A percentile compares a stretch with the other conserved stretches of the same genome.
phyloP scores from a whole-genome alignment of 176 grass and related monocot species.

The Oryza australiensis region DNA sequence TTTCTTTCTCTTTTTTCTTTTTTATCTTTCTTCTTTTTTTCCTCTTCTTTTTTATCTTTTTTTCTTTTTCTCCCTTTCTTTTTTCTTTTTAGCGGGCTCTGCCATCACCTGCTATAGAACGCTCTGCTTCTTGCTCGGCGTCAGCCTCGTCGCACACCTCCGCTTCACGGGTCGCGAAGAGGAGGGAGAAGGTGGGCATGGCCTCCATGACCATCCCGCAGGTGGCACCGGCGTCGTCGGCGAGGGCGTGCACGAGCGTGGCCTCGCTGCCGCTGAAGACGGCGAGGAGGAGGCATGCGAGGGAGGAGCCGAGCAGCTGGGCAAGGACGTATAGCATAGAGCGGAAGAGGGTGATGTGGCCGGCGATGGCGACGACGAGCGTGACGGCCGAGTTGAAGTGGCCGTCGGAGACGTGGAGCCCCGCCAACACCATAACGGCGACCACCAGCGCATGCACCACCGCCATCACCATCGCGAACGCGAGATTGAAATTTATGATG shows the following conservation, averaged over 20 bases:
- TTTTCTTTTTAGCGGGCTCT: too few species aligned
- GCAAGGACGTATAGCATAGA: slow-evolving; percentile 62
- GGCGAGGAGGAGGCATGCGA: slow-evolving; percentile 71
- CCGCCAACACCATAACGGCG: slow-evolving; percentile 70
- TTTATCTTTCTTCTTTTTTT: too few species aligned
- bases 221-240: slow-evolving; percentile 34
- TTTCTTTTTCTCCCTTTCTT: too few species aligned
- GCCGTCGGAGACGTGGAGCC: slow-evolving; percentile 77
- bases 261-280: slow-evolving; percentile 48
- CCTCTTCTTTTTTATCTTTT: too few species aligned
- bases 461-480: slow-evolving; percentile 60
- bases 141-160: too few species aligned
- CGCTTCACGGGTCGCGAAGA: too few species aligned
- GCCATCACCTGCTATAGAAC: too few species aligned
- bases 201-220: slow-evolving; percentile 74
- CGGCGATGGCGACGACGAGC: slow-evolving; percentile 58
- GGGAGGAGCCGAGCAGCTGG: slow-evolving; percentile 59
- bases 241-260: slow-evolving; percentile 66
- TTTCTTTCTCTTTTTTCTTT: too few species aligned
- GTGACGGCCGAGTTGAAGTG: slow-evolving; percentile 89
- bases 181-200: slow-evolving; percentile 83
- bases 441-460: slow-evolving; percentile 74
- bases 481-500: too few species aligned
- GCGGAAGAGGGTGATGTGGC: slow-evolving; percentile 73
- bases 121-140: too few species aligned